Evolutionary conservation across 2,329 filamentous ascomycete species (phyloP).

Genomic region (Claviceps humidiphila): DNA sequence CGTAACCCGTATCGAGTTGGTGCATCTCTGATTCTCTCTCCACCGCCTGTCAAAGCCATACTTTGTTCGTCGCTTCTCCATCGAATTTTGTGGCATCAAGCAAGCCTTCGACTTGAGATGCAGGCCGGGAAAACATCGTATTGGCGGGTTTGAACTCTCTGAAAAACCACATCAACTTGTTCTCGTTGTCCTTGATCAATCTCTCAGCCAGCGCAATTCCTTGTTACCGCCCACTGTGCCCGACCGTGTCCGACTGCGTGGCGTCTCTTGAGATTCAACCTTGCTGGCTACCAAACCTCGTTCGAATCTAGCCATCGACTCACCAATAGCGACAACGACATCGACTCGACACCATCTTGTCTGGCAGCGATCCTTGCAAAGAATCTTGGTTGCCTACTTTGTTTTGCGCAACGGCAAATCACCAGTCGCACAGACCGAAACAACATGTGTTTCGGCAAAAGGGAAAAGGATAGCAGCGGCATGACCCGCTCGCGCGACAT

Average conservation of each 20-base stretch:
- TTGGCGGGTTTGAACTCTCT: not conserved
- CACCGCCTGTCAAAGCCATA: not conserved
- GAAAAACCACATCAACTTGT: not conserved
- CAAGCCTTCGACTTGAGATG: not conserved
- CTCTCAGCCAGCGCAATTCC: not conserved
- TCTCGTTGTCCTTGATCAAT: not conserved
- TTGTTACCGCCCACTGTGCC: not conserved
- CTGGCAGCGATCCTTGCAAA: not conserved
- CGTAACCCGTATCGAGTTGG: not conserved
- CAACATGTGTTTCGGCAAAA: conserved; percentile 51
- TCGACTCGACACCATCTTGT: not conserved
- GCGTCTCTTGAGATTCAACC: not conserved
- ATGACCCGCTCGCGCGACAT: conserved; percentile 57
- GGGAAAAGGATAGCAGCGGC: conserved; percentile 33
- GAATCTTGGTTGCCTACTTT: not conserved
- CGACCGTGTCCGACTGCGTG: not conserved
- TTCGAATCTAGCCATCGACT: not conserved
- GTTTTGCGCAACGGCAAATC: not conserved
- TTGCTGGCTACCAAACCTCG: not conserved
- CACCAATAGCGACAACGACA: not conserved
- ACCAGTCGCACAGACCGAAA: not conserved
- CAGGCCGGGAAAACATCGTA: not conserved
- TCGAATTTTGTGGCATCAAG: not conserved
- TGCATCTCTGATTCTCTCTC: not conserved
- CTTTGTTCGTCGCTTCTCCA: not conserved